phyloP scores from a whole-genome alignment of 2,329 filamentous ascomycete species.

The Chalaropsis thielavioides region DNA sequence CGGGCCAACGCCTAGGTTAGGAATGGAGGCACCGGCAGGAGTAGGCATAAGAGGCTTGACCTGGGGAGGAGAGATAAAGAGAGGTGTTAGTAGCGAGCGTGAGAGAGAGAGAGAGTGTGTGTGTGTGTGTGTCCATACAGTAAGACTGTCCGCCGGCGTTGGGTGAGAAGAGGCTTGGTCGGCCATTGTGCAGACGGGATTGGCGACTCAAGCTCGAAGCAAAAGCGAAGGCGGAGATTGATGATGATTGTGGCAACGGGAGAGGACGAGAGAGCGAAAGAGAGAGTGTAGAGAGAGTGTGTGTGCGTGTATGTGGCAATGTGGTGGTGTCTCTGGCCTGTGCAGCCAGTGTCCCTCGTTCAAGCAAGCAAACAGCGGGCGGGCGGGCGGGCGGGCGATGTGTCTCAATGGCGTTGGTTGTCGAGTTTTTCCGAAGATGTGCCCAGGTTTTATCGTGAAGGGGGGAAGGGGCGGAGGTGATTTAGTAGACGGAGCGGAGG shows the following conservation, averaged over 20 bases:
- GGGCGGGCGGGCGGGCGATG: not conserved
- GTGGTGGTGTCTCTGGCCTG: not conserved
- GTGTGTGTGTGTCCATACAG: constrained; percentile 11
- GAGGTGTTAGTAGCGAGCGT: not conserved
- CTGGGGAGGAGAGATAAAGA: not conserved
- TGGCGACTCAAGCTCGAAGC: constrained; percentile 17
- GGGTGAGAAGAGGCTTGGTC: constrained; percentile 21
- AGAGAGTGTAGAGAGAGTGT: not conserved
- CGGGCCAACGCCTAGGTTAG: constrained; percentile 59
- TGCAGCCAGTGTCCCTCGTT: not conserved
- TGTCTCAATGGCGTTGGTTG: not conserved
- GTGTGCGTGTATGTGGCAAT: not conserved
- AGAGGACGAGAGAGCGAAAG: not conserved
- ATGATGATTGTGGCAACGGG: not conserved
- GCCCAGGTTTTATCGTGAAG: constrained; percentile 4
- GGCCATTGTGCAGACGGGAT: constrained; percentile 20
- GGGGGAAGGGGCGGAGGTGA: not conserved
- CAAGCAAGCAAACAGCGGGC: not conserved
- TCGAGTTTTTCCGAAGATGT: constrained; percentile 6
- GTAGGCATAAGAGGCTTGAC: constrained; percentile 19
- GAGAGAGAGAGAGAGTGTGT: constrained; percentile 3
- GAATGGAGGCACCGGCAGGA: constrained; percentile 24
- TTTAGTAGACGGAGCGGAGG: not conserved
- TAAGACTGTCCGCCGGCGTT: constrained; percentile 17
- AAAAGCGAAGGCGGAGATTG: not conserved